Evolutionary conservation across 148 eudicot species (phyloP).

Genomic region (Gaultheria prostrata): DNA sequence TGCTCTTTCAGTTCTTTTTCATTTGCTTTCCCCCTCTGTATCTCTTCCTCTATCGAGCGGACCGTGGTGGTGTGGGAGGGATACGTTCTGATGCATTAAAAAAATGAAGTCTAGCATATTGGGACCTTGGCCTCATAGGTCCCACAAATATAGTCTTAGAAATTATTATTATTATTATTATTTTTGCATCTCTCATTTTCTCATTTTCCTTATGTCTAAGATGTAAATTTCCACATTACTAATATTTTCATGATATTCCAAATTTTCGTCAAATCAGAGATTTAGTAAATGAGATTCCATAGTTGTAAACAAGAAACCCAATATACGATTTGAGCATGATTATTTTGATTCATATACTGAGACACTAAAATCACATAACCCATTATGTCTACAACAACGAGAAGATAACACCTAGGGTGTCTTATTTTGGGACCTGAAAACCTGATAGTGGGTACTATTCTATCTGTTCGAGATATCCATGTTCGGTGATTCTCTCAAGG

Average conservation of each 20-base stretch:
- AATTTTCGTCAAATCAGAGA: not conserved
- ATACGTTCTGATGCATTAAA: not conserved
- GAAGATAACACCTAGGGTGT: not conserved
- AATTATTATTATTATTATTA: too few species aligned
- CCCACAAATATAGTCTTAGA: not conserved
- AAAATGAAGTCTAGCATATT: not conserved
- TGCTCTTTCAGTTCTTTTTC: not conserved
- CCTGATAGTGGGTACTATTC: not conserved
- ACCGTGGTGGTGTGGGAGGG: not conserved
- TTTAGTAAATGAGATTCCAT: not conserved
- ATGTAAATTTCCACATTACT: not conserved
- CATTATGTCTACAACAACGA: not conserved
- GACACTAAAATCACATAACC: not conserved
- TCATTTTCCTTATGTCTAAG: not conserved
- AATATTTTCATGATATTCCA: not conserved
- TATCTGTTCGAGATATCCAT: not conserved
- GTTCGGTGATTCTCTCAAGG: not conserved
- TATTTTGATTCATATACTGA: not conserved
- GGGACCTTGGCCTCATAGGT: not conserved
- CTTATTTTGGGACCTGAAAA: not conserved
- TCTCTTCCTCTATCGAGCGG: not conserved
- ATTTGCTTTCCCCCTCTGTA: not conserved
- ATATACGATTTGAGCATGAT: not conserved
- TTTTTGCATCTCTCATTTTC: too few species aligned
- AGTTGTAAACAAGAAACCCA: not conserved